phyloP scores from a whole-genome alignment of 768 basidiomycete genomes.

The Agaricus blazei region DNA sequence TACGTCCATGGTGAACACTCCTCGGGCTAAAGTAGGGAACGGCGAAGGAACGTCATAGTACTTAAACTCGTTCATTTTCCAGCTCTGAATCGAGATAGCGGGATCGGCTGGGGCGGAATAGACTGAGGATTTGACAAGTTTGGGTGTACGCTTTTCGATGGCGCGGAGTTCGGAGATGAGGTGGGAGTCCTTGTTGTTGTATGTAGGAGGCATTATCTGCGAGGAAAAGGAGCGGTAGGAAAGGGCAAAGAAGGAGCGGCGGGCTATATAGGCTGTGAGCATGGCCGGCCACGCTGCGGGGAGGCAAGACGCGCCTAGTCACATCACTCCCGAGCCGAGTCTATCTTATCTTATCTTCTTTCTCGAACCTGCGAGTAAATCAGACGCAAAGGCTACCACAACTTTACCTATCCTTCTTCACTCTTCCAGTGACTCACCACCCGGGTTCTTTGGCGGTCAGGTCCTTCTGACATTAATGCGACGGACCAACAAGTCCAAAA shows the following conservation, averaged over 20 bases:
- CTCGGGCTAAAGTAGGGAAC: constrained; percentile 93
- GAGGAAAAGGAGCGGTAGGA: neutral
- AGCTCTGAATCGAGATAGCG: constrained; percentile 60
- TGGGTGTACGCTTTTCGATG: constrained; percentile 51
- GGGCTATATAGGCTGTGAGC: neutral
- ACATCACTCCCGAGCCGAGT: too few species aligned
- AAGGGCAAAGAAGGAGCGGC: neutral
- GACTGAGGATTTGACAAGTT: constrained; percentile 56
- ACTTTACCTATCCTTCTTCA: too few species aligned
- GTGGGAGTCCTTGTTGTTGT: constrained; percentile 41
- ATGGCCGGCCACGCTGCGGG: neutral
- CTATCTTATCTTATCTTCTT: too few species aligned
- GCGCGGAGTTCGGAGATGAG: constrained; percentile 51
- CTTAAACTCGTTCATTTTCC: constrained; percentile 98
- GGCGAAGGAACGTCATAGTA: constrained; percentile 87
- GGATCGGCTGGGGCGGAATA: constrained; percentile 58
- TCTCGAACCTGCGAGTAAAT: too few species aligned
- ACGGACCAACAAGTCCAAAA: too few species aligned
- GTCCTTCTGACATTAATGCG: too few species aligned
- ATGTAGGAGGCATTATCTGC: constrained; percentile 14
- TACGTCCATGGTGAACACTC: constrained; percentile 70
- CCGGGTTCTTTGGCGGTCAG: too few species aligned
- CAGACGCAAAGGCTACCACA: too few species aligned
- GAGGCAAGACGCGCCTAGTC: too few species aligned
- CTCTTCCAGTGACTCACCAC: too few species aligned